Evolutionary conservation across 805 yeast species (phyloP).

Genomic region (Jamesozyma lodderae): DNA sequence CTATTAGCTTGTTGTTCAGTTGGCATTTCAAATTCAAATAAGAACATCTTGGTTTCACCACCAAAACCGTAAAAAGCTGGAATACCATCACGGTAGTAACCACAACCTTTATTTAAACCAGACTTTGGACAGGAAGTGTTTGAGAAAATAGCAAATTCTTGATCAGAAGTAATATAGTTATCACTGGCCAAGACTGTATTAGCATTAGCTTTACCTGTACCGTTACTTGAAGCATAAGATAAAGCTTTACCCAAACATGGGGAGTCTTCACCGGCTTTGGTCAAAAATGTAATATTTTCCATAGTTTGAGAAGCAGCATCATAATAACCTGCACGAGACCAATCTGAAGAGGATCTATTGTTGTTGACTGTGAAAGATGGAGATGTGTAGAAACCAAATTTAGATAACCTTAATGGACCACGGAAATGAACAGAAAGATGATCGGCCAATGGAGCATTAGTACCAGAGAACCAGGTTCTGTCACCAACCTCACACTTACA

Average conservation of each 20-base stretch:
- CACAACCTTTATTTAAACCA: conserved; percentile 55
- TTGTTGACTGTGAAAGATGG: conserved; percentile 31
- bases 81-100: conserved; percentile 64
- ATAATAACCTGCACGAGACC: conserved; percentile 56
- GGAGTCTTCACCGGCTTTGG: conserved; percentile 50
- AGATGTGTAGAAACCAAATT: conserved; percentile 55
- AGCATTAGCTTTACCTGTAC: conserved; percentile 36
- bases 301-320: conserved; percentile 37
- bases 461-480: conserved; percentile 35
- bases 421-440: conserved; percentile 69
- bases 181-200: conserved; percentile 43
- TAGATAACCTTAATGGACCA: conserved; percentile 55
- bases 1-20: conserved; percentile 36
- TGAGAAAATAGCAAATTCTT: conserved; percentile 54
- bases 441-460: conserved; percentile 56
- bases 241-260: conserved; percentile 63
- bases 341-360: conserved; percentile 33
- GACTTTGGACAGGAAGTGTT: conserved; percentile 46
- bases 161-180: conserved; percentile 44
- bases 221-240: conserved; percentile 52
- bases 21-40: conserved; percentile 65
- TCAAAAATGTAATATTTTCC: conserved; percentile 59
- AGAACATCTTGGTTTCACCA: conserved; percentile 61
- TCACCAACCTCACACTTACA: conserved; percentile 28
- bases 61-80: conserved; percentile 67